These are phyloP conservation scores for Inga oerstediana DNA, from an alignment of 306 rosid species.

Conservation along the genomic window DNA sequence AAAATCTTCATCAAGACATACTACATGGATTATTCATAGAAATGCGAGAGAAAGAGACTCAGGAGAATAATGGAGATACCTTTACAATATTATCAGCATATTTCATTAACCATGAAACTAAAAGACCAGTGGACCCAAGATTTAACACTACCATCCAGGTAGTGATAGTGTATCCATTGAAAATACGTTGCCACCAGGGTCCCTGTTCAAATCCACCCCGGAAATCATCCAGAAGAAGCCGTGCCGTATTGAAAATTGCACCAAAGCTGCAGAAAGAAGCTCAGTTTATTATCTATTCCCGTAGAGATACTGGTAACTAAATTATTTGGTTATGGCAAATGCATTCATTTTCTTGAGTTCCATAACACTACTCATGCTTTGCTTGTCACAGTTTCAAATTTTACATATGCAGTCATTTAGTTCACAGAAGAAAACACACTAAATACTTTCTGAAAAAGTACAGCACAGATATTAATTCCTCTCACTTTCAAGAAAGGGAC, in stretches of 20 bases:
- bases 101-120: constrained; percentile 97
- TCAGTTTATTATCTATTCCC: constrained; percentile 21
- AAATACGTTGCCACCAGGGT: constrained; percentile 94
- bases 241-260: constrained; percentile 83
- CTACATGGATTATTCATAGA: background rate
- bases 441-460: background rate
- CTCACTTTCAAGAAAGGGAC: background rate
- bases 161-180: constrained; percentile 78
- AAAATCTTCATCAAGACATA: background rate
- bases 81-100: constrained; percentile 96
- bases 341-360: constrained; percentile 20
- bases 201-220: constrained; percentile 90
- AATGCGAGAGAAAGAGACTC: constrained; percentile 11
- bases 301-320: background rate
- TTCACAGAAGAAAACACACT: background rate
- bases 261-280: constrained; percentile 72
- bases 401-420: constrained; percentile 7
- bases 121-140: constrained; percentile 94
- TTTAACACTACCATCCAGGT: constrained; percentile 93
- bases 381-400: constrained; percentile 11
- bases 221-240: constrained; percentile 82
- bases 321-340: constrained; percentile 2
- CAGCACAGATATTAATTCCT: background rate
- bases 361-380: constrained; percentile 15
- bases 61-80: constrained; percentile 45